phyloP scores from a whole-genome alignment of 208 protist genomes.

The Acanthamoeba lenticulata region DNA sequence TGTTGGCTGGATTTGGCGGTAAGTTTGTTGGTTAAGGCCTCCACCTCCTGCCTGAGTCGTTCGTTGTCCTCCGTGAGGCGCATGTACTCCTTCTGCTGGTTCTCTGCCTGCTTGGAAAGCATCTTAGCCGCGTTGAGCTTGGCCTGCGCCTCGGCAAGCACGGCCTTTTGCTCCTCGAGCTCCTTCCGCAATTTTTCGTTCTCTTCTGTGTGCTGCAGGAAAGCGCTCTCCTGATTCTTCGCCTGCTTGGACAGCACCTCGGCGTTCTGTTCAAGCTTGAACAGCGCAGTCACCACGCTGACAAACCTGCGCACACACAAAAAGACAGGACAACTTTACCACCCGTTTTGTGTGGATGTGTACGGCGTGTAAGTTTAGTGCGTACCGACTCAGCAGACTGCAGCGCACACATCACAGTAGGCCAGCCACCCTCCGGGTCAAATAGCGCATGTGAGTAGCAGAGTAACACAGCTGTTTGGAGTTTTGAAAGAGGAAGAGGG shows the following conservation, averaged over 20 bases:
- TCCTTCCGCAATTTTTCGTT: constrained; percentile 42
- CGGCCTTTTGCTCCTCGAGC: neutral
- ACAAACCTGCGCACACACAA: neutral
- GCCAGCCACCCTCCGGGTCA: too few relatives aligned
- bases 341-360: too few relatives aligned
- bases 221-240: constrained; percentile 32
- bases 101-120: neutral
- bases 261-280: constrained; percentile 54
- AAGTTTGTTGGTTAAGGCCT: neutral
- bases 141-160: neutral
- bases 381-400: neutral
- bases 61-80: neutral
- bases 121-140: constrained; percentile 5
- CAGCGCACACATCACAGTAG: neutral
- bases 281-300: neutral
- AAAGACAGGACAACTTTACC: too few relatives aligned
- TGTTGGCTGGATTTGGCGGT: neutral
- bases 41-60: neutral
- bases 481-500: neutral
- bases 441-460: too few relatives aligned
- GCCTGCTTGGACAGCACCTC: constrained; percentile 42
- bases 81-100: constrained; percentile 58
- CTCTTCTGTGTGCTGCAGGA: constrained; percentile 40
- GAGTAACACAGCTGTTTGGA: too few relatives aligned
- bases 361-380: neutral